phyloP scores from a whole-genome alignment of 495 filamentous ascomycete species.

The Tuber calosporum region DNA sequence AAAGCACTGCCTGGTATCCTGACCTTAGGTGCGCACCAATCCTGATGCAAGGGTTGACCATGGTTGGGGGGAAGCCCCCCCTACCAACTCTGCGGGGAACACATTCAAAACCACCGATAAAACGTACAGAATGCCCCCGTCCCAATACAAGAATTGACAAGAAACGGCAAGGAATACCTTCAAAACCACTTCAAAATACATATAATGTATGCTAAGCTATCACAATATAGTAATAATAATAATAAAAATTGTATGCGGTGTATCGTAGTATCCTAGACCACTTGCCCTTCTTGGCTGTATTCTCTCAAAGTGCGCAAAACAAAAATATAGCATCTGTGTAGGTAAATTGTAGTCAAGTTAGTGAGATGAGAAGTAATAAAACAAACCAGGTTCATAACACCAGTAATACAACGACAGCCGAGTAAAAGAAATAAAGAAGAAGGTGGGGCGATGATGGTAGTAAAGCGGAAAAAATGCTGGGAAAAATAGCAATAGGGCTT shows the following conservation, averaged over 20 bases:
- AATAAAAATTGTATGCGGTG: neutral
- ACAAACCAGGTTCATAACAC: neutral
- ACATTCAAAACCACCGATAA: neutral
- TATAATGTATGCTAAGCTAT: neutral
- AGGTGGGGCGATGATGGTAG: neutral
- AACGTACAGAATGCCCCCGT: neutral
- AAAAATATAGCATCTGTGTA: neutral
- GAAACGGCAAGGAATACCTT: neutral
- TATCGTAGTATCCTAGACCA: neutral
- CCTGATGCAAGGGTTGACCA: neutral
- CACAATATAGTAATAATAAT: no score
- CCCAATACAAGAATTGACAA: no score
- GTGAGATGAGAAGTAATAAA: neutral
- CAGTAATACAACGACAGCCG: neutral
- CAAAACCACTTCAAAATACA: neutral
- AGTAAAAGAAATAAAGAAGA: neutral
- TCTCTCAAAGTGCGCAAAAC: neutral
- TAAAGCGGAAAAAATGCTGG: neutral
- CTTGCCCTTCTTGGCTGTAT: neutral
- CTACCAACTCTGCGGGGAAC: neutral
- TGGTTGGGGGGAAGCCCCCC: neutral
- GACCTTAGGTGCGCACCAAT: neutral
- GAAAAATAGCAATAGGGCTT: neutral
- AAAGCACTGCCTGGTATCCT: neutral
- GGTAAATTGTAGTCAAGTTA: neutral